These are phyloP conservation scores for Phallus indusiatus DNA, from an alignment of 768 basidiomycete genomes.

Conservation along the genomic window DNA sequence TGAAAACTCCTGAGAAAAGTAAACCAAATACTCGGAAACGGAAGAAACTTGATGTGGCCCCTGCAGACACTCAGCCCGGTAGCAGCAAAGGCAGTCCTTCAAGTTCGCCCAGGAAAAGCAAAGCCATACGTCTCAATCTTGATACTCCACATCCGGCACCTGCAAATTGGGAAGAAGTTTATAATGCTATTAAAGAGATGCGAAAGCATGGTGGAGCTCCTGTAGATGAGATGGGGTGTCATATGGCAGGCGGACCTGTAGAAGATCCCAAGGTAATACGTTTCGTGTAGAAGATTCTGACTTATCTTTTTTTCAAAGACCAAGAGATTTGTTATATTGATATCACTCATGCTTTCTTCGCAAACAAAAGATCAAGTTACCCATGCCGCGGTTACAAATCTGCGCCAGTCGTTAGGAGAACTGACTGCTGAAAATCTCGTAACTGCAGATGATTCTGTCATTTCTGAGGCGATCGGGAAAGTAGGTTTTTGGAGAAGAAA, in stretches of 20 bases:
- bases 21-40: background rate
- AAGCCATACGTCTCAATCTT: constrained; percentile 44
- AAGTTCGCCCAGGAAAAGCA: constrained; percentile 42
- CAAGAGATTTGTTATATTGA: constrained; percentile 71
- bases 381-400: constrained; percentile 63
- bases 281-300: constrained; percentile 1
- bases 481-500: constrained; percentile 93
- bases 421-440: constrained; percentile 66
- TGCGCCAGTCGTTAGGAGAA: constrained; percentile 67
- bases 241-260: constrained; percentile 56
- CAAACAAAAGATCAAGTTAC: constrained; percentile 94
- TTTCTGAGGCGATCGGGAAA: constrained; percentile 73
- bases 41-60: background rate
- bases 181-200: constrained; percentile 69
- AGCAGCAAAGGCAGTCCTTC: constrained; percentile 1
- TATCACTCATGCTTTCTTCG: constrained; percentile 91
- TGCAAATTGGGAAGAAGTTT: constrained; percentile 55
- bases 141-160: constrained; percentile 60
- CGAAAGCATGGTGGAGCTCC: constrained; percentile 64
- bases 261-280: constrained; percentile 56
- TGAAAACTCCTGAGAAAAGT: background rate
- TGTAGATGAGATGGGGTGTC: constrained; percentile 90
- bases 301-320: constrained; percentile 37
- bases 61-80: too few species aligned
- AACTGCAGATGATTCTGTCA: constrained; percentile 46